Base-by-base conservation (phyloP, 2,329 filamentous ascomycete genomes). In the Fusarium sp. region DNA sequence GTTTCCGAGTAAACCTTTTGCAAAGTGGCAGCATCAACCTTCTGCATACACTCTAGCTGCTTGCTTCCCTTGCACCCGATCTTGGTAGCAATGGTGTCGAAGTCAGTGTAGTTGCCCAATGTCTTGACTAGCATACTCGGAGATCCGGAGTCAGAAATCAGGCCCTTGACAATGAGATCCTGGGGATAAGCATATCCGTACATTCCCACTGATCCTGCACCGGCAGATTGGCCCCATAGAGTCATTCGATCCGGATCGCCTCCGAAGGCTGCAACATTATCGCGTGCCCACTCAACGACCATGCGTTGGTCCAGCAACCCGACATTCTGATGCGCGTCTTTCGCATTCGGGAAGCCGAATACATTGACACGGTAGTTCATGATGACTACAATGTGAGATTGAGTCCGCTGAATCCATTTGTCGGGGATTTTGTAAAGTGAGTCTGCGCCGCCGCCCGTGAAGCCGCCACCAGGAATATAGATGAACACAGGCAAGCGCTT, bases 281-380 rank as follows among this genome's bases (percentile, higher is more conserved):
- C 60, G 1, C 43, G 58, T 10, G 44, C n/a, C 60, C 60, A 63
- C 14, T 63, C 58, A 21, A 63, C 60, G 2, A 63, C 60, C 60
- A 63, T 63, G 28, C 60, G 58, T n/a, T 63, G 58, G 19, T 63
- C 60, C 0, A 63, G 49, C 3, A 63, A 4, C 2, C 60, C 60
- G 4, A 49, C 60, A 5, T 63, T 63, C 31, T 63, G 30, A 11
- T 57, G 58, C 2, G 60, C 60, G 21, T 52, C 43, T 10, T 49
- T 39, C 2, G 60, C 60, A 3, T 63, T 63, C 3, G 60, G 60
- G 6, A 63, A 63, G 6, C 60, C 60, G 14, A 63, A 63, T 6
- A 63, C 12, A 6, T 63, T 63, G 30, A 63, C 60, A 4, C 60
- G 58, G 4, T 63, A 63, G 30, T 63, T 63, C 60, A 63, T 63